Conservation (phyloP, 192 early-diverging fungal species). For the Coemansia sp. region DNA sequence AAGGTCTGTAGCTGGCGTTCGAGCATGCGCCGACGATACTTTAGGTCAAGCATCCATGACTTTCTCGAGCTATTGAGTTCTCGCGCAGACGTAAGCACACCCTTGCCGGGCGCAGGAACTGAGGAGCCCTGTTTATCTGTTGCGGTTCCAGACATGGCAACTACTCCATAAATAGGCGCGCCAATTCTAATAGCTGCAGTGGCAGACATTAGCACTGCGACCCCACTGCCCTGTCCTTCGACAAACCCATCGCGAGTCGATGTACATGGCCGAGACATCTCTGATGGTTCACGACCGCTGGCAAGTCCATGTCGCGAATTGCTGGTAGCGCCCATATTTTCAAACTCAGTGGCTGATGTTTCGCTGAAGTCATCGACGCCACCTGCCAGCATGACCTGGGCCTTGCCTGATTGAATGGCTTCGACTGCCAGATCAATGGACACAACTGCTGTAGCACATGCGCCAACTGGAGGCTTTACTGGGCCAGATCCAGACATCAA, state of each 20-base stretch:
- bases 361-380: conserved; percentile 88
- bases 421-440: conserved; percentile 88
- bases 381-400: conserved; percentile 86
- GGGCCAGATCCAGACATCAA: conserved; percentile 88
- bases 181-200: conserved; percentile 85
- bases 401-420: conserved; percentile 83
- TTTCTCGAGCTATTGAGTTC: conserved; percentile 54
- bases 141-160: conserved; percentile 83
- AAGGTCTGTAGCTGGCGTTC: conserved; percentile 18
- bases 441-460: conserved; percentile 87
- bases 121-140: conserved; percentile 93
- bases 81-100: conserved; percentile 85
- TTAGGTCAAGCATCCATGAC: conserved; percentile 65
- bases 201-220: conserved; percentile 87
- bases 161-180: conserved; percentile 85
- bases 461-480: conserved; percentile 72
- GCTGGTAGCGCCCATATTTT: conserved; percentile 92
- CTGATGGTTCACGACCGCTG: conserved; percentile 75
- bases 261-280: conserved; percentile 91
- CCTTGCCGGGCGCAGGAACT: conserved; percentile 91
- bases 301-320: conserved; percentile 79
- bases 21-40: conserved; percentile 78
- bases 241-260: conserved; percentile 89
- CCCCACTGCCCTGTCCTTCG: conserved; percentile 87
- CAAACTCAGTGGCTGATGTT: conserved; percentile 85